Conservation (phyloP, 2,329 filamentous ascomycete genomes). For the Apiospora pterosperma region DNA sequence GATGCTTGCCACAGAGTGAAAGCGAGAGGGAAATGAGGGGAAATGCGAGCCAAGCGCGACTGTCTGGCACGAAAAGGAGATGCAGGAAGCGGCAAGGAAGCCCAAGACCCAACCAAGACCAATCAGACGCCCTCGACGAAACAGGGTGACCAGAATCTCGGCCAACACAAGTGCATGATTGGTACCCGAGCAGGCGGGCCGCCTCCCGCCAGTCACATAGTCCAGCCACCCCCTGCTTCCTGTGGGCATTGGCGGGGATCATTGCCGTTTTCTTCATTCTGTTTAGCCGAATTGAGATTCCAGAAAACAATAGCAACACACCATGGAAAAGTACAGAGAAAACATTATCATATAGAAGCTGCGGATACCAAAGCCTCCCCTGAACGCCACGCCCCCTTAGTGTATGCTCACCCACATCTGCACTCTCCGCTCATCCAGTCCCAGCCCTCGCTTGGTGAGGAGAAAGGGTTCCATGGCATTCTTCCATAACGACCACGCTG, state of each 20-base stretch:
- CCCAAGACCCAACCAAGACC: not conserved
- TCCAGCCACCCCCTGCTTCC: too few species aligned
- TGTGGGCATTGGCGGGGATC: too few species aligned
- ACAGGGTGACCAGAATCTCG: not conserved
- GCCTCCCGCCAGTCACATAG: not conserved
- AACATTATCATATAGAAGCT: not conserved
- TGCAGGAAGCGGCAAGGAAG: not conserved
- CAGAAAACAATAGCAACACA: not conserved
- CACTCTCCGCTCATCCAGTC: too few species aligned
- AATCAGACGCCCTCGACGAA: not conserved
- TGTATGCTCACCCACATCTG: not conserved
- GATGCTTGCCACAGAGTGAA: too few species aligned
- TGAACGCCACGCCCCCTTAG: not conserved
- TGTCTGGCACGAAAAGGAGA: too few species aligned
- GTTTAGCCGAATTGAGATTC: too few species aligned
- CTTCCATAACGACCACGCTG: not conserved
- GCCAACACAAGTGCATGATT: not conserved
- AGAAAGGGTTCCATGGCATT: not conserved
- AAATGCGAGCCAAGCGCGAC: too few species aligned
- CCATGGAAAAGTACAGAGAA: not conserved
- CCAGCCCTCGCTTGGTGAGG: too few species aligned
- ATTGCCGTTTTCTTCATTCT: too few species aligned
- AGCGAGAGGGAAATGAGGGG: not conserved
- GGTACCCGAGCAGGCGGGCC: not conserved
- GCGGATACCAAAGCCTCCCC: not conserved